Conservation (phyloP, 2,329 filamentous ascomycete genomes). For the Sporothrix mexicana region DNA sequence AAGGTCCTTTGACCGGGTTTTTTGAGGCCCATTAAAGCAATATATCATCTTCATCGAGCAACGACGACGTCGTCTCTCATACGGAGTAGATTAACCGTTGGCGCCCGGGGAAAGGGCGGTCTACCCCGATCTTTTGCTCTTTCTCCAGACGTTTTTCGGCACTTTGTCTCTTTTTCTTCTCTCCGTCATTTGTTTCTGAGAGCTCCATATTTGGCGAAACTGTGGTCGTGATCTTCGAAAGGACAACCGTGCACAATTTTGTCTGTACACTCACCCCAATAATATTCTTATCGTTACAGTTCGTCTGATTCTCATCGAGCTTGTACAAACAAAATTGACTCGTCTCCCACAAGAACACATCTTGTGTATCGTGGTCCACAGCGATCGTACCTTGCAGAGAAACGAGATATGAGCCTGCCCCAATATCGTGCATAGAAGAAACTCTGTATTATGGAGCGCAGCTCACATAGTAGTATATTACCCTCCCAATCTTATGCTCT, state of each 20-base stretch:
- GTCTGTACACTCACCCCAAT: neutral
- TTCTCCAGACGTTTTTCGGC: slow-evolving; percentile 14
- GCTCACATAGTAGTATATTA: neutral
- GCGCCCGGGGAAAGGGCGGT: neutral
- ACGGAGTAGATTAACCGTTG: slow-evolving; percentile 14
- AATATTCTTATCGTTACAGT: neutral
- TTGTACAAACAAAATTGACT: neutral
- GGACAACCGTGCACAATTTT: neutral
- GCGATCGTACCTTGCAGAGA: slow-evolving; percentile 10
- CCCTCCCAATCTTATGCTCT: neutral
- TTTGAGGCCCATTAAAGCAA: neutral
- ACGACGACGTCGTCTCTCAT: neutral
- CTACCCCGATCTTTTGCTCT: neutral
- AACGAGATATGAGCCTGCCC: neutral
- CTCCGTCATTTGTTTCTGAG: neutral
- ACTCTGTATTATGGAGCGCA: too few species aligned
- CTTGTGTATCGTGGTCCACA: neutral
- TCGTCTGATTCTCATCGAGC: neutral
- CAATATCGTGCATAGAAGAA: neutral
- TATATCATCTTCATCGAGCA: neutral
- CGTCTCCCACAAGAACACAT: neutral
- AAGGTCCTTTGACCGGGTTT: slow-evolving; percentile 24
- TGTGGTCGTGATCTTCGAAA: neutral
- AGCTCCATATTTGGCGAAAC: neutral
- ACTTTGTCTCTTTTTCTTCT: neutral